These are phyloP conservation scores for Monsonia emarginata DNA, from an alignment of 441 rosid species.

Conservation along the genomic window DNA sequence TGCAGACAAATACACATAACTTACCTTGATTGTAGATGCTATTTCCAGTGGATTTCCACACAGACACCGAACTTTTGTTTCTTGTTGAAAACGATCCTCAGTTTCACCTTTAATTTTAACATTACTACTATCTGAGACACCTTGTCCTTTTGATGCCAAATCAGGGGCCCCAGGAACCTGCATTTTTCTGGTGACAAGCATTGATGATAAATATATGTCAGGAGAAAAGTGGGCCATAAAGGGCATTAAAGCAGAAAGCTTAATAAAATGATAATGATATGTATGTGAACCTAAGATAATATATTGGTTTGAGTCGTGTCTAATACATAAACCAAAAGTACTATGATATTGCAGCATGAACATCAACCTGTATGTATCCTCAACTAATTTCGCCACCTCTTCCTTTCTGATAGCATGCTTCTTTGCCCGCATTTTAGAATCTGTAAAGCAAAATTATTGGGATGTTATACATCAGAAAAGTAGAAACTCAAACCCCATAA, in stretches of 20 bases:
- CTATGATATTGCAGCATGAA: background rate
- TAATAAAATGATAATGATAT: background rate
- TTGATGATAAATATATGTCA: constrained; percentile 16
- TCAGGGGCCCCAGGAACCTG: constrained; percentile 84
- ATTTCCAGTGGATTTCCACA: constrained; percentile 73
- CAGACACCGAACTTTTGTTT: constrained; percentile 75
- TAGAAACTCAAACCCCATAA: background rate
- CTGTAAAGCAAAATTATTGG: constrained; percentile 26
- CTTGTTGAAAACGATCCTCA: constrained; percentile 41
- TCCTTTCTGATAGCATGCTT: constrained; percentile 61
- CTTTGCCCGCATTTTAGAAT: constrained; percentile 57
- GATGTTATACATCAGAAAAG: background rate
- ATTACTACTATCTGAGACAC: constrained; percentile 52
- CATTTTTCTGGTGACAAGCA: constrained; percentile 57
- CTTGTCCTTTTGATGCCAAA: constrained; percentile 75
- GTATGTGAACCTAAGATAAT: background rate
- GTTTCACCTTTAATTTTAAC: constrained; percentile 52
- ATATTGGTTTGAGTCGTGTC: background rate
- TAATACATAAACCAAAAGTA: background rate
- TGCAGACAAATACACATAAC: background rate
- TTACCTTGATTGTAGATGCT: constrained; percentile 71
- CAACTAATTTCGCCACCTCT: constrained; percentile 77
- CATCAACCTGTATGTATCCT: constrained; percentile 88
- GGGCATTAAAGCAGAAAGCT: background rate
- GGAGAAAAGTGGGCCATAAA: constrained; percentile 7